Percentiles rank a stretch among this genome's conserved stretches.
phyloP scores from a whole-genome alignment of 1,284 basidiomycete genomes.

The Phellinidium pouzarii region DNA sequence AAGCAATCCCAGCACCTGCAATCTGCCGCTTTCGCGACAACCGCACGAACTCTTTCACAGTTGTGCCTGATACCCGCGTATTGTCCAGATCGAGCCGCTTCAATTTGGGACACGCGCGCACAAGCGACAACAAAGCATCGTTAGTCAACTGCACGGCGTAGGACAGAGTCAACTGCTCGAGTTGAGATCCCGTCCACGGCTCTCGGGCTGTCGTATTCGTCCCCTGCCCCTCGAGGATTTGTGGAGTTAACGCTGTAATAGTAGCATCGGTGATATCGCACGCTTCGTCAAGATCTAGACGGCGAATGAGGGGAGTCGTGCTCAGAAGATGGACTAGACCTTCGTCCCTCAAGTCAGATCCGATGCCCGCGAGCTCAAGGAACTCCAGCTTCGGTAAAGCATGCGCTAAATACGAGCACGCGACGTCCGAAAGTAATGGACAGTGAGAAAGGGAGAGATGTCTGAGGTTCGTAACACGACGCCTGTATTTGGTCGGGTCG shows the following conservation, averaged over 20 bases:
- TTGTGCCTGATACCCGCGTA: slow-evolving; percentile 59
- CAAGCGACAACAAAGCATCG: slow-evolving; percentile 56
- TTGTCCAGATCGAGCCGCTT: slow-evolving; percentile 70
- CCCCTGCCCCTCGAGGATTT: slow-evolving; percentile 9
- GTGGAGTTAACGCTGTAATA: slow-evolving; percentile 59
- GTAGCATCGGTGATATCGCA: slow-evolving; percentile 69
- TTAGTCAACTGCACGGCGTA: slow-evolving; percentile 58
- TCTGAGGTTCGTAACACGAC: slow-evolving; percentile 65
- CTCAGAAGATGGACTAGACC: slow-evolving; percentile 68
- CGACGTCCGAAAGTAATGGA: slow-evolving; percentile 62
- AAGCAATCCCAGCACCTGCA: slow-evolving; percentile 49
- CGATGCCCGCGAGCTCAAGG: slow-evolving; percentile 77
- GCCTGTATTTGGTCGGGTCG: slow-evolving; percentile 42
- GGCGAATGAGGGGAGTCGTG: slow-evolving; percentile 65
- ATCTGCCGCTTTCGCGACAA: slow-evolving; percentile 43
- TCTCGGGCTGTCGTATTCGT: slow-evolving; percentile 20
- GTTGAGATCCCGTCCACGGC: slow-evolving; percentile 54
- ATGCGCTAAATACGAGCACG: slow-evolving; percentile 65
- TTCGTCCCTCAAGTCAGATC: slow-evolving; percentile 57
- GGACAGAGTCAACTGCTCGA: slow-evolving; percentile 74
- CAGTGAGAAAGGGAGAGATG: slow-evolving; percentile 80
- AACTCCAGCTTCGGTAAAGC: slow-evolving; percentile 72
- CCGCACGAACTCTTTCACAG: slow-evolving; percentile 65
- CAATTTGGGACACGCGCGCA: slow-evolving; percentile 57
- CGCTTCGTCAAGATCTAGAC: slow-evolving; percentile 83